phyloP scores from a whole-genome alignment of 371 early-diverging fungal genomes.

The Mortierella sp. region DNA sequence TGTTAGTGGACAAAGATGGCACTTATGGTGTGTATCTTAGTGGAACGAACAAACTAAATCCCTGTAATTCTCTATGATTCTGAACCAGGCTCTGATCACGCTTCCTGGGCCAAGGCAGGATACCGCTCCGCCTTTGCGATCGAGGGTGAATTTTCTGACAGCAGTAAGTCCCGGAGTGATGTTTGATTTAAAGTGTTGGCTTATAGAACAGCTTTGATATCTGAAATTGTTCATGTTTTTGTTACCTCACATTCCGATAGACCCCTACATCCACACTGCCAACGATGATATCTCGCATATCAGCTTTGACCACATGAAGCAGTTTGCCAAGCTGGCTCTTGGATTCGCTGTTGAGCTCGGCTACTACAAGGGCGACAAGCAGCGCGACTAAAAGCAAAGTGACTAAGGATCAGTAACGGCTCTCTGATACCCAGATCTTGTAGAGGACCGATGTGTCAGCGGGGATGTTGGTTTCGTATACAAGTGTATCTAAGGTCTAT shows the following conservation, averaged over 20 bases:
- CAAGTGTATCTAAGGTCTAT: too few relatives aligned
- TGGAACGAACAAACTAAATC: too few relatives aligned
- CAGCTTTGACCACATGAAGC: slow-evolving; percentile 86
- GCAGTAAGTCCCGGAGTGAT: slow-evolving; percentile 59
- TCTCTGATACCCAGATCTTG: too few relatives aligned
- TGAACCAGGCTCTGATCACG: slow-evolving; percentile 87
- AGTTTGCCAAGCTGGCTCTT: slow-evolving; percentile 85
- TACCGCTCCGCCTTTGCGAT: slow-evolving; percentile 89
- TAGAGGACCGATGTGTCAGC: too few relatives aligned
- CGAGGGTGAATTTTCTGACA: slow-evolving; percentile 80
- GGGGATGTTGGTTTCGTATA: too few relatives aligned
- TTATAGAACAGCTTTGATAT: neutral
- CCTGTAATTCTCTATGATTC: too few relatives aligned
- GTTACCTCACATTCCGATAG: too few relatives aligned
- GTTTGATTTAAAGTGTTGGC: neutral
- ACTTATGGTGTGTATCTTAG: slow-evolving; percentile 16
- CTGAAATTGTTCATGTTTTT: neutral
- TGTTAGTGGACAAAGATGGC: too few relatives aligned
- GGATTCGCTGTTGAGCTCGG: slow-evolving; percentile 88
- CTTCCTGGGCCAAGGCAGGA: slow-evolving; percentile 89
- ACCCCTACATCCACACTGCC: slow-evolving; percentile 79
- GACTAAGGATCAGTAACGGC: too few relatives aligned
- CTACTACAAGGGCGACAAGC: slow-evolving; percentile 55
- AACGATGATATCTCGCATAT: slow-evolving; percentile 78
- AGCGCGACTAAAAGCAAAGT: too few relatives aligned